phyloP scores from a whole-genome alignment of 805 yeast species.

The Priceomyces medius region DNA sequence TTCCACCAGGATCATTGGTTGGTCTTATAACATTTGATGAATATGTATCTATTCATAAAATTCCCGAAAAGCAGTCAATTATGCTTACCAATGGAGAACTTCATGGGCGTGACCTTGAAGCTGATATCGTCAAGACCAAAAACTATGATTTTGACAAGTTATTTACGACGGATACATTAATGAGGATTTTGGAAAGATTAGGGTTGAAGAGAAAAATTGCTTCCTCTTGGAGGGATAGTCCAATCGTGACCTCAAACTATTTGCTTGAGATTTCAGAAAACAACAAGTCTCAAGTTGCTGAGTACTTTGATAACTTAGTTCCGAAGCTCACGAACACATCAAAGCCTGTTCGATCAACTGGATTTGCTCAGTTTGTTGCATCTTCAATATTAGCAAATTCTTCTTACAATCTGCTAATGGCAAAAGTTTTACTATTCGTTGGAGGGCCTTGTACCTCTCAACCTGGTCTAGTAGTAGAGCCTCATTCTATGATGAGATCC shows the following conservation, averaged over 20 bases:
- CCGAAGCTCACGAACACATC: constrained; percentile 25
- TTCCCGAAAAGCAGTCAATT: background rate
- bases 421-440: constrained; percentile 28
- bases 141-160: constrained; percentile 4
- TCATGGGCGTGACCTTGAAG: constrained; percentile 5
- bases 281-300: constrained; percentile 9
- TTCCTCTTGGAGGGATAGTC: constrained; percentile 11
- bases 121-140: background rate
- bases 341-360: constrained; percentile 36
- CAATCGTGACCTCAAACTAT: constrained; percentile 9
- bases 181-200: constrained; percentile 4
- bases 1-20: constrained; percentile 19
- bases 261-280: constrained; percentile 9
- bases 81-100: constrained; percentile 8
- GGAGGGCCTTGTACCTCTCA: constrained; percentile 39
- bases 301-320: constrained; percentile 12
- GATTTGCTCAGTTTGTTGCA: constrained; percentile 30
- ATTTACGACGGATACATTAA: constrained; percentile 5
- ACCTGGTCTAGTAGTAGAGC: constrained; percentile 35
- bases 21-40: constrained; percentile 31
- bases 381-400: constrained; percentile 19
- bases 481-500: constrained; percentile 25
- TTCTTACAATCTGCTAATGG: constrained; percentile 22
- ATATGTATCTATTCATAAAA: constrained; percentile 22
- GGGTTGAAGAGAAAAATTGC: constrained; percentile 5